A percentile compares a stretch with the other conserved stretches of the same genome.
Evolutionary conservation across 2,329 filamentous ascomycete genomes (phyloP).

Genomic region (Aspergillus eucalypticola): DNA sequence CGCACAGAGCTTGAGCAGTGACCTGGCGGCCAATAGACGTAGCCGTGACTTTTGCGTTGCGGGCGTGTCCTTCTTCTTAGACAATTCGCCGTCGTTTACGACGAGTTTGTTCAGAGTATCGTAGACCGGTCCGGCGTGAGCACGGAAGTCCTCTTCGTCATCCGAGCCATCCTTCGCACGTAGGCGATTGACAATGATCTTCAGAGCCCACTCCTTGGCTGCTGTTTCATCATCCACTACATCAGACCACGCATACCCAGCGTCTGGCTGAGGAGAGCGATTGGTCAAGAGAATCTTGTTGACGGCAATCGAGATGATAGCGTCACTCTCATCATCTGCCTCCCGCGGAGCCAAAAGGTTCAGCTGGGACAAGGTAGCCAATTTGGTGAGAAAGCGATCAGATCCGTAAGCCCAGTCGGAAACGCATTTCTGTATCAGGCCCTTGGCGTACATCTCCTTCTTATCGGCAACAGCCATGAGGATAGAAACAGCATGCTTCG

Average conservation of each 20-base stretch:
- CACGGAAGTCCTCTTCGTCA: constrained; percentile 47
- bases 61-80: constrained; percentile 73
- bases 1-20: constrained; percentile 80
- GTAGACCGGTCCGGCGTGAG: constrained; percentile 67
- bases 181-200: constrained; percentile 81
- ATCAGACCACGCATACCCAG: constrained; percentile 66
- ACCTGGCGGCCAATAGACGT: constrained; percentile 76
- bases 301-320: constrained; percentile 76
- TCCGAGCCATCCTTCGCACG: constrained; percentile 61
- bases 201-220: constrained; percentile 81
- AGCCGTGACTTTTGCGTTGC: constrained; percentile 76
- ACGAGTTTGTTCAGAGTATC: constrained; percentile 77
- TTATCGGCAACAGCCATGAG: constrained; percentile 74
- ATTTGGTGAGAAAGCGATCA: constrained; percentile 67
- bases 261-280: constrained; percentile 56
- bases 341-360: constrained; percentile 73
- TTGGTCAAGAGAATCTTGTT: constrained; percentile 72
- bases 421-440: constrained; percentile 74
- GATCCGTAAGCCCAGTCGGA: constrained; percentile 72
- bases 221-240: constrained; percentile 78
- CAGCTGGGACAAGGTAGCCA: constrained; percentile 62
- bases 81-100: constrained; percentile 74
- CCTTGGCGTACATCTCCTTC: constrained; percentile 82
- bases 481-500: constrained; percentile 92
- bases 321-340: constrained; percentile 70